These are phyloP conservation scores for Exutisphaerella laricina DNA, from an alignment of 2,329 filamentous ascomycete genomes.

Conservation along the genomic window DNA sequence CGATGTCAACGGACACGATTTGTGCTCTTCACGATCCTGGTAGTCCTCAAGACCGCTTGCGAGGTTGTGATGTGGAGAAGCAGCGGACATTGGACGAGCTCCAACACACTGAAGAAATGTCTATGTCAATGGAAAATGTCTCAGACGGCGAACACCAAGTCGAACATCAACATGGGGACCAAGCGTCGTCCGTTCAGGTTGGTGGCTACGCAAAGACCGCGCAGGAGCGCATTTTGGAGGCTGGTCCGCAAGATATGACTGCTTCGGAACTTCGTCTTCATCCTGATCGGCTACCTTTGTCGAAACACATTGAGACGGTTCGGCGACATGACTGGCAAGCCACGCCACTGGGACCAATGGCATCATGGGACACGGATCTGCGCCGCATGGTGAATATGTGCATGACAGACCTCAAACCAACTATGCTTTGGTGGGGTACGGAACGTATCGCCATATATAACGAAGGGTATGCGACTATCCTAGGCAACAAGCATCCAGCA, in stretches of 20 bases:
- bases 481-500: conserved; percentile 28
- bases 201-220: too few relatives aligned
- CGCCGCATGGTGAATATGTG: conserved; percentile 18
- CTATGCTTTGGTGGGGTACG: conserved; percentile 25
- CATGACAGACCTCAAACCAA: conserved; percentile 16
- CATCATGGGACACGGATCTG: conserved; percentile 14
- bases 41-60: too few relatives aligned
- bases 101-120: too few relatives aligned
- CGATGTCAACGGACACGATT: too few relatives aligned
- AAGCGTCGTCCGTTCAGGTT: too few relatives aligned
- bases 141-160: too few relatives aligned
- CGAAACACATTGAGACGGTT: conserved; percentile 14
- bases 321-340: conserved; percentile 17
- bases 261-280: conserved; percentile 4
- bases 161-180: too few relatives aligned
- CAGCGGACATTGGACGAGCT: too few relatives aligned
- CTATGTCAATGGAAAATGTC: too few relatives aligned
- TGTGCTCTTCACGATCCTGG: too few relatives aligned
- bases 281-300: conserved; percentile 5
- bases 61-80: too few relatives aligned
- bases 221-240: too few relatives aligned
- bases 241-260: conserved; percentile 16
- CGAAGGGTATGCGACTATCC: conserved; percentile 31
- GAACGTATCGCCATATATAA: conserved; percentile 35
- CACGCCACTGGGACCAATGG: conserved; percentile 17